Base-by-base conservation (phyloP, 257 asterid species). In the Fraxinus americana region DNA sequence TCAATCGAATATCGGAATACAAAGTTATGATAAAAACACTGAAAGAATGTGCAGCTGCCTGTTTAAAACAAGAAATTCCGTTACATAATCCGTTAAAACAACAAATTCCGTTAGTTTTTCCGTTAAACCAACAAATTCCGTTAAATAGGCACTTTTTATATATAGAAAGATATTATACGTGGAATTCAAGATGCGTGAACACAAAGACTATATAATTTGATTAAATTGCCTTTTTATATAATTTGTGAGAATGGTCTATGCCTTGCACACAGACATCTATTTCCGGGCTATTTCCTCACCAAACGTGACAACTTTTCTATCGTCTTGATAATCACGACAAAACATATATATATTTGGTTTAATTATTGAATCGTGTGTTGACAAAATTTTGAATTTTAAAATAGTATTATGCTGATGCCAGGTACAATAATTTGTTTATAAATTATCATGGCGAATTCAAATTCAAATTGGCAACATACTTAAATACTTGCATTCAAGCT, bases 231-330 rank as follows among this genome's bases (percentile, higher is more conserved):
- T 3, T 29, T 72, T 80, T 70, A 57, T n/a, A 21, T 4, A 27
- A 10, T 0, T 78, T n/a, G 17, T 59, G 17, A 63, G 54, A 5
- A 19, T 32, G 32, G 75, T 66, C 74, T 35, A 59, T 59, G 81
- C 45, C 76, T 38, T 63, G 29, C 74, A 29, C 80, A 61, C 50
- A 43, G 39, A 69, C 35, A 63, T 38, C 81, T 8, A 69, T 79
- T 86, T 86, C 90, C 80, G 25, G 21, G 90, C 13, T 78, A 75
- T 85, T 86, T 89, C 89, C 50, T 1, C 30, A 6, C 38, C 48
- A 61, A 61, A 61, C 68, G 35, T 61, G 68, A 30, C 3, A 25
- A 25, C 68, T 23, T 10, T 61, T 61, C 34, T 21, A 21, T 61
- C 3, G 12, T 61, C 14, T 21, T 21, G 4, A 61, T 59, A 61